A percentile compares a stretch with the other conserved stretches of the same genome.
These are phyloP conservation scores for Coemansia sp. DNA, from an alignment of 192 early-diverging fungal genomes.

Conservation along the genomic window DNA sequence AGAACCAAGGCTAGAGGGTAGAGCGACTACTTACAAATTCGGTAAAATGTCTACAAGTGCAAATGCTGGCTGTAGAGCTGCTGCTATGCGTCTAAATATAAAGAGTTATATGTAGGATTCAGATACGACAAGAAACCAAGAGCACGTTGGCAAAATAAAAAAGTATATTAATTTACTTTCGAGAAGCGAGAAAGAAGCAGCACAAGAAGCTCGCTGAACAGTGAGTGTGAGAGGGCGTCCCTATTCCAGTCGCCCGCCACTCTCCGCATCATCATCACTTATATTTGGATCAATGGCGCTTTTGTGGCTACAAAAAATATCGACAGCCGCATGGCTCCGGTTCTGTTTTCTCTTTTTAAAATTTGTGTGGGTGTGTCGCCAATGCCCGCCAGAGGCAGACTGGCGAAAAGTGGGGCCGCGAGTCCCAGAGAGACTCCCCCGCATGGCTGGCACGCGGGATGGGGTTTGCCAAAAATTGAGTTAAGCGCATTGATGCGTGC, in stretches of 20 bases:
- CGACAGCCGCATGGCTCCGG: slow-evolving; percentile 1
- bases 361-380: background rate
- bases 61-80: background rate
- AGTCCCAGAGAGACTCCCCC: slow-evolving; percentile 1
- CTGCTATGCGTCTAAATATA: background rate
- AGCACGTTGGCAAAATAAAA: background rate
- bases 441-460: slow-evolving; percentile 3
- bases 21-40: background rate
- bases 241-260: background rate
- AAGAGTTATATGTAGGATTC: background rate
- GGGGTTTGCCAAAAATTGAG: slow-evolving; percentile 30
- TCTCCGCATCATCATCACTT: background rate
- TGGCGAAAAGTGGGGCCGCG: background rate
- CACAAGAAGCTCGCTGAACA: background rate
- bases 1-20: background rate
- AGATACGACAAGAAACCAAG: background rate
- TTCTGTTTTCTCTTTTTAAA: background rate
- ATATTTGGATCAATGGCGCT: background rate
- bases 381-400: slow-evolving; percentile 1
- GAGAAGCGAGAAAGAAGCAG: background rate
- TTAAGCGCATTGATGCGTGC: slow-evolving; percentile 16
- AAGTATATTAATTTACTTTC: background rate
- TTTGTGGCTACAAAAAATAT: too few species aligned
- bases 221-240: background rate
- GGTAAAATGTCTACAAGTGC: background rate